Conservation (phyloP, 1,139 yeast genomes). For the Geotrichum fermentans region DNA sequence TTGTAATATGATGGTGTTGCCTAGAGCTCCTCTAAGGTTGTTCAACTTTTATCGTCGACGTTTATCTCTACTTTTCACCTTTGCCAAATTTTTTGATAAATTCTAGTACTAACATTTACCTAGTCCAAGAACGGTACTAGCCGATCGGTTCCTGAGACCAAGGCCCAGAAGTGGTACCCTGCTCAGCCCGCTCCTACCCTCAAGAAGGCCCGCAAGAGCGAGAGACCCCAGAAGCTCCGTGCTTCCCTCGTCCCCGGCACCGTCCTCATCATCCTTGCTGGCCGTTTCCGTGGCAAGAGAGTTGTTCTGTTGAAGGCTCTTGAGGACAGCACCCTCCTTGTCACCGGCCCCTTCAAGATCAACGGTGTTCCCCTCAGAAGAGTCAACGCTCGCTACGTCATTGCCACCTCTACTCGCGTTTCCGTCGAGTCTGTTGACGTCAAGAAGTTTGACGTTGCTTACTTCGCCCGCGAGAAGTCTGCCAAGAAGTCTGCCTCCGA, state of each 20-base stretch:
- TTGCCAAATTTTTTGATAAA: no score
- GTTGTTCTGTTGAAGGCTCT: conserved; percentile 96
- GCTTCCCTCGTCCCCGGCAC: conserved; percentile 98
- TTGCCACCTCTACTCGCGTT: conserved; percentile 96
- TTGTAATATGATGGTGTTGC: no score
- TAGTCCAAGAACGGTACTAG: conserved; percentile 20
- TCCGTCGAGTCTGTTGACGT: conserved; percentile 76
- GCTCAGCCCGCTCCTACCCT: conserved; percentile 90
- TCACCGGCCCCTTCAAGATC: conserved; percentile 99
- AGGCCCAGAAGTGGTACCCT: conserved; percentile 90
- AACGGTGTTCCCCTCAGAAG: conserved; percentile 99
- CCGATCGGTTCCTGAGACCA: conserved; percentile 26
- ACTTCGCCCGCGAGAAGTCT: conserved; percentile 95
- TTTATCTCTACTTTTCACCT: no score
- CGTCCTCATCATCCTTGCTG: conserved; percentile 96
- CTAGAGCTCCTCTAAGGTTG: no score
- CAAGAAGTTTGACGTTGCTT: conserved; percentile 88
- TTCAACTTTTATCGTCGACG: no score
- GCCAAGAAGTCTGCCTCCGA: conserved; percentile 79
- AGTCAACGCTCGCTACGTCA: conserved; percentile 97
- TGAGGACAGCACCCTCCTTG: conserved; percentile 98
- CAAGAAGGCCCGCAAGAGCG: conserved; percentile 57
- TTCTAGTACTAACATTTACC: conserved; percentile 2
- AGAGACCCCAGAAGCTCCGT: conserved; percentile 94
- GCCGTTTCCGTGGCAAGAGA: conserved; percentile 99